Evolutionary conservation across 2,329 filamentous ascomycete genomes (phyloP).

Genomic region (Bipolaris sorokiniana): DNA sequence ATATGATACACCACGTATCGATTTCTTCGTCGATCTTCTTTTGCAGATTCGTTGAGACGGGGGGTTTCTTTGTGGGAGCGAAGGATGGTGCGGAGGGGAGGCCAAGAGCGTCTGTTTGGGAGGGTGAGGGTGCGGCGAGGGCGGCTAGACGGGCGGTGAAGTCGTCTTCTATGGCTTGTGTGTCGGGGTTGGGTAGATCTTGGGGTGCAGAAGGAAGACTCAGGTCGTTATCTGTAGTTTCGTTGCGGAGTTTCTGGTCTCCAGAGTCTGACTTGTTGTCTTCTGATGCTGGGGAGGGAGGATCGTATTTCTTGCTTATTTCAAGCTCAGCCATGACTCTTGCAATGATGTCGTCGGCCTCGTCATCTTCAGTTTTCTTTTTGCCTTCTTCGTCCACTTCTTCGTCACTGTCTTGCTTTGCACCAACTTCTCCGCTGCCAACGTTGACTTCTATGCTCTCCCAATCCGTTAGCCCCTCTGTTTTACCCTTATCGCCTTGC

Average conservation of each 20-base stretch:
- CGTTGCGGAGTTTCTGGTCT: constrained; percentile 8
- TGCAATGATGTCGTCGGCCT: constrained; percentile 56
- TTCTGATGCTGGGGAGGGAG: constrained; percentile 30
- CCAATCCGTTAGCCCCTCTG: constrained; percentile 37
- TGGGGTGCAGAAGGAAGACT: constrained; percentile 55
- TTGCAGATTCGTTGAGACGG: constrained; percentile 44
- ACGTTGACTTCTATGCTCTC: constrained; percentile 42
- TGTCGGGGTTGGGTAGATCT: constrained; percentile 30
- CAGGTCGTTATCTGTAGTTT: constrained; percentile 23
- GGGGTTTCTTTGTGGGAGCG: constrained; percentile 47
- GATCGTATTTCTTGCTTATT: constrained; percentile 50
- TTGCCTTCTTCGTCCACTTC: constrained; percentile 21
- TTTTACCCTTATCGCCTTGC: constrained; percentile 1
- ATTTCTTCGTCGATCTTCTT: constrained; percentile 70
- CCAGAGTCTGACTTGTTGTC: constrained; percentile 19
- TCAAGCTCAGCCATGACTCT: constrained; percentile 55
- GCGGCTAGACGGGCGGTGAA: constrained; percentile 55
- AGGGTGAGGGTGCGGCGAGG: constrained; percentile 50
- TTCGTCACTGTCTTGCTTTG: constrained; percentile 28
- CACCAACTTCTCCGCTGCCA: constrained; percentile 29
- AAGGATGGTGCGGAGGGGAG: constrained; percentile 57
- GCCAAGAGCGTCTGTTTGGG: constrained; percentile 35
- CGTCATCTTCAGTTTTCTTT: constrained; percentile 44
- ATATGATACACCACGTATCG: constrained; percentile 81
- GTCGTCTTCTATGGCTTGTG: constrained; percentile 51